These are phyloP conservation scores for Rhododendron molle DNA, from an alignment of 148 eudicot genomes.

Conservation along the genomic window DNA sequence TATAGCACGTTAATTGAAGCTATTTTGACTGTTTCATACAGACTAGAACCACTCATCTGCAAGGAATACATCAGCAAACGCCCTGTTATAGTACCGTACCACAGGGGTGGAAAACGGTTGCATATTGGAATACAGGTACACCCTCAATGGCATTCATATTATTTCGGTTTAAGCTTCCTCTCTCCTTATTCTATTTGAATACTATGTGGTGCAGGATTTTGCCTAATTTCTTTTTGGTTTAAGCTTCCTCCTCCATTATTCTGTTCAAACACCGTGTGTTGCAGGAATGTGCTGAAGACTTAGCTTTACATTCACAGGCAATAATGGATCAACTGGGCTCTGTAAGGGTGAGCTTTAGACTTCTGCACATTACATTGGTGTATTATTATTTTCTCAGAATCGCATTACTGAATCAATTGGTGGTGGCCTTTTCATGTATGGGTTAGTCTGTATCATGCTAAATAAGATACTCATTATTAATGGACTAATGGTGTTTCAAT, in stretches of 20 bases:
- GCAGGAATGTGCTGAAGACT: constrained; percentile 84
- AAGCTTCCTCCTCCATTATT: constrained; percentile 8
- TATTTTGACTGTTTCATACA: constrained; percentile 28
- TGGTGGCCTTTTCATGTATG: background rate
- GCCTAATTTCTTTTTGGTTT: constrained; percentile 4
- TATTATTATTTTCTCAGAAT: background rate
- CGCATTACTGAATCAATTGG: background rate
- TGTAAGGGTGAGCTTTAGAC: constrained; percentile 50
- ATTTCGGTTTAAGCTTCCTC: background rate
- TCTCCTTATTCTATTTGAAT: constrained; percentile 15
- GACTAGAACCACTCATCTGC: constrained; percentile 88
- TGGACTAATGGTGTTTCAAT: background rate
- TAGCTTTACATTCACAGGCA: constrained; percentile 59
- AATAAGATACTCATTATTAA: background rate
- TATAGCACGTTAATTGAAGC: background rate
- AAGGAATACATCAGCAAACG: constrained; percentile 66
- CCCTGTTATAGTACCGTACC: constrained; percentile 92
- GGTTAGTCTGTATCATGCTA: background rate
- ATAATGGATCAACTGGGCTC: constrained; percentile 45
- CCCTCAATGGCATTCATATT: background rate
- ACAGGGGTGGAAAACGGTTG: constrained; percentile 91
- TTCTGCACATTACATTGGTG: background rate
- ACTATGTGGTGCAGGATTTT: constrained; percentile 58
- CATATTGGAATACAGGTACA: constrained; percentile 84
- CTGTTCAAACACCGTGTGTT: constrained; percentile 20